A percentile compares a stretch with the other conserved stretches of the same genome.
phyloP scores from a whole-genome alignment of 2,329 filamentous ascomycete species.

The Zasmidium citrigriseum region DNA sequence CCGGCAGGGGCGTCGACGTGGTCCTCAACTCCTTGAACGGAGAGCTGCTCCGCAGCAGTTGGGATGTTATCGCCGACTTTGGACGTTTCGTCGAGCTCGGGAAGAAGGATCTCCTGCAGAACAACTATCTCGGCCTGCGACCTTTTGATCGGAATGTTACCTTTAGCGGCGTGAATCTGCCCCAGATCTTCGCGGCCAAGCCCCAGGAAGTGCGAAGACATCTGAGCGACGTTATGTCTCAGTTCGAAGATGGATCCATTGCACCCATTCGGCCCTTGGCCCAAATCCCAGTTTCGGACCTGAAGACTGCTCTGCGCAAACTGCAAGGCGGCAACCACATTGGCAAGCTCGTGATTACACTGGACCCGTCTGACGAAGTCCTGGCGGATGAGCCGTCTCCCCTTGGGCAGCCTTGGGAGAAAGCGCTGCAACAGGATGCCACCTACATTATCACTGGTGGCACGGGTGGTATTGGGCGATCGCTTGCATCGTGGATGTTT shows the following conservation, averaged over 20 bases:
- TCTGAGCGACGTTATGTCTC: not conserved
- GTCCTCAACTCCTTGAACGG: conserved; percentile 32
- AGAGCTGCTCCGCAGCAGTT: conserved; percentile 25
- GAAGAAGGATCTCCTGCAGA: conserved; percentile 17
- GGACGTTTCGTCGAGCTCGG: conserved; percentile 32
- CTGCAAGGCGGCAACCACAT: conserved; percentile 1
- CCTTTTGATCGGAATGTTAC: conserved; percentile 7
- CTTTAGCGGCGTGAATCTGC: not conserved
- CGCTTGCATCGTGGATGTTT: conserved; percentile 1
- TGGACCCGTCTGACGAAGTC: not conserved
- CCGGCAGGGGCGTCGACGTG: conserved; percentile 34
- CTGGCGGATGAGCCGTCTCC: not conserved
- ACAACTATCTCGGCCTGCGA: conserved; percentile 12
- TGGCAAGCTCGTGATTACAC: conserved; percentile 6
- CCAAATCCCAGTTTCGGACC: conserved; percentile 3
- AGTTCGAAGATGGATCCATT: not conserved
- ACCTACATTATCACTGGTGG: conserved; percentile 2
- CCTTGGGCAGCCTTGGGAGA: not conserved
- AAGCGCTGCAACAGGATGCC: not conserved
- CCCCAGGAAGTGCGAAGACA: not conserved
- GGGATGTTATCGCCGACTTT: conserved; percentile 27
- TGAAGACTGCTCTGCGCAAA: conserved; percentile 15
- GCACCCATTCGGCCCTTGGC: not conserved
- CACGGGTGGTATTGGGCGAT: conserved; percentile 2
- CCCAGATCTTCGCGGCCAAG: not conserved